phyloP scores from a whole-genome alignment of 169 alveolate genomes.

The Plasmodium knowlesi region DNA sequence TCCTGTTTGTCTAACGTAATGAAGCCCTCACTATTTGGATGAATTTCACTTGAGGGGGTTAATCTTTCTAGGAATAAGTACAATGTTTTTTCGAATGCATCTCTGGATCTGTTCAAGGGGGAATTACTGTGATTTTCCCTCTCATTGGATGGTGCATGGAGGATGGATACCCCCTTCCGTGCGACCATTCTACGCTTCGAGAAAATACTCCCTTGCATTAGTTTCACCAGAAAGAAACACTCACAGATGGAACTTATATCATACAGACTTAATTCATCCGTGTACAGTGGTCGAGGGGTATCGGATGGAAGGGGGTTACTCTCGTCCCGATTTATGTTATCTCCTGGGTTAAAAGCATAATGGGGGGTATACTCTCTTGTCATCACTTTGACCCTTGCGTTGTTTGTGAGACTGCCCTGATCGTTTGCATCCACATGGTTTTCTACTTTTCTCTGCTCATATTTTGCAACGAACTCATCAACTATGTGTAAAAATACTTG shows the following conservation, averaged over 20 bases:
- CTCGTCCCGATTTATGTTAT: not conserved
- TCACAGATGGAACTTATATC: constrained; percentile 68
- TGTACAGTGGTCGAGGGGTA: not conserved
- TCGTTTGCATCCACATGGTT: not conserved
- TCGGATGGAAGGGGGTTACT: not conserved
- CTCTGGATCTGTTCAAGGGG: not conserved
- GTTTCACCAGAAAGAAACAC: constrained; percentile 39
- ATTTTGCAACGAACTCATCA: constrained; percentile 7
- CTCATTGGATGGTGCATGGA: not conserved
- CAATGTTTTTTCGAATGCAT: constrained; percentile 39
- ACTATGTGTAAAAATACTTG: constrained; percentile 4
- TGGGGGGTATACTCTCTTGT: not conserved
- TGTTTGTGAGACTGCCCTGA: not conserved
- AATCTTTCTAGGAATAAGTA: constrained; percentile 21
- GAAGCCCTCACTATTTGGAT: not conserved
- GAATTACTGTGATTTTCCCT: not conserved
- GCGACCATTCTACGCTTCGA: not conserved
- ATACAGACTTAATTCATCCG: constrained; percentile 14
- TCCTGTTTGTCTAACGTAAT: not conserved
- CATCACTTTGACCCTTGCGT: not conserved
- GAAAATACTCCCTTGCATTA: not conserved
- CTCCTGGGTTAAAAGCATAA: not conserved
- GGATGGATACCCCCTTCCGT: not conserved
- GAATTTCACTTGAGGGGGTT: not conserved
- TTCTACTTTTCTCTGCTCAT: not conserved